A percentile compares a stretch with the other conserved stretches of the same genome.
Evolutionary conservation across 2,329 filamentous ascomycete genomes (phyloP).

Genomic region (Pseudogymnoascus verrucosus): DNA sequence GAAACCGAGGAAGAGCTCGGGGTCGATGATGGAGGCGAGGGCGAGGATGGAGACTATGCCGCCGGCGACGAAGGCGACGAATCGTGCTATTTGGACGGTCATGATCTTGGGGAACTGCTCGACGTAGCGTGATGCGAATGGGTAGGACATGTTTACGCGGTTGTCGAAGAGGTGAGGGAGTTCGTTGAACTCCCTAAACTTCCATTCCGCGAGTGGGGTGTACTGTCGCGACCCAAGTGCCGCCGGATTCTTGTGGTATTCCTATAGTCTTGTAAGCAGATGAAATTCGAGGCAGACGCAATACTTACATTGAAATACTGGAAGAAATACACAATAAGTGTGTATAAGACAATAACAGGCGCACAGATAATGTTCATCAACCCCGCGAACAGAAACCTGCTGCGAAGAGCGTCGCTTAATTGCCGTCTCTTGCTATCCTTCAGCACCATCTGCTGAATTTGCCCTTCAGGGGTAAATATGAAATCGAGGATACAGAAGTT

Average conservation of each 20-base stretch:
- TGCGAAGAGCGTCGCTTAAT: conserved; percentile 68
- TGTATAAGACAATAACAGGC: conserved; percentile 79
- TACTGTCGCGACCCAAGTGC: conserved; percentile 84
- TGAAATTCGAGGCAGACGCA: neutral
- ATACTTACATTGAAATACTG: conserved; percentile 77
- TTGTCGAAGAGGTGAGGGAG: conserved; percentile 86
- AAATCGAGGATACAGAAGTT: conserved; percentile 87
- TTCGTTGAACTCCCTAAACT: conserved; percentile 97
- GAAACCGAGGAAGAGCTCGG: conserved; percentile 83
- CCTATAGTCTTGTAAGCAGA: conserved; percentile 39
- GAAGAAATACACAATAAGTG: conserved; percentile 84
- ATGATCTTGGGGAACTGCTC: conserved; percentile 97
- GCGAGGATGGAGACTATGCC: conserved; percentile 80
- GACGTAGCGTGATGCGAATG: conserved; percentile 84
- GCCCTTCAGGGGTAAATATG: conserved; percentile 82
- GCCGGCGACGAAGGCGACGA: conserved; percentile 80
- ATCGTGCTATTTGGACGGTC: conserved; percentile 74
- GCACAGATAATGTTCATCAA: conserved; percentile 80
- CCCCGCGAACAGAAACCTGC: conserved; percentile 74
- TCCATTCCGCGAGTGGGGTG: conserved; percentile 92
- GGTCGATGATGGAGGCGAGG: conserved; percentile 76
- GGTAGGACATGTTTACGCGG: conserved; percentile 87
- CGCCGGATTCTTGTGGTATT: conserved; percentile 90
- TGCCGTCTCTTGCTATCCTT: conserved; percentile 72
- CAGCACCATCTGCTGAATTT: conserved; percentile 78